Evolutionary conservation across 768 basidiomycete species (phyloP), one percentile per base, ranked within the genome.

Genomic region (Tephrocybe sp.): DNA sequence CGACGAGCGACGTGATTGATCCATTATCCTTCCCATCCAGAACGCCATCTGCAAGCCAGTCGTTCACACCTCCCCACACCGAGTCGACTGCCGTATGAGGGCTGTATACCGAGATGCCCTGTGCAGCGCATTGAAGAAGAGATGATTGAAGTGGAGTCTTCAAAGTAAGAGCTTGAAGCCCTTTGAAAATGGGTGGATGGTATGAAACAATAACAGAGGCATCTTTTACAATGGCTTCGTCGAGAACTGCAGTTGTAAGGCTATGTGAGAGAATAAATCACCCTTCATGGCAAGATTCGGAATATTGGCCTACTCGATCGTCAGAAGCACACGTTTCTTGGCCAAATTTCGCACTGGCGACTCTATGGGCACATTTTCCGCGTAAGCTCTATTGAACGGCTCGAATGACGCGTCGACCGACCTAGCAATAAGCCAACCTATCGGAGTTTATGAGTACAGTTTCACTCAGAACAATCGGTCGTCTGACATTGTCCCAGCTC

Each of bases 401-500:
- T n/a, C 4, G 30, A 45, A 20, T 57, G 12, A 40, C 23, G 48
- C 37, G 34, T 57, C 24, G 17, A 61, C 71, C 25, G 61, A 88
- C 89, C 89, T 65, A 91, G 71, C 51, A 91, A 69, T 28, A 90
- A 68, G 49, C 89, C 89, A 47, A 88, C 85, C 89, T 17, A 90
- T 60, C 14, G 14, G n/a, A 4, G 5, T 52, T 49, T 37, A 42
- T 57, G 53, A 57, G 49, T 55, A 26, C 18, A 32, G 21, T 38
- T 57, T 23, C 12, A 37, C 33, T 50, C 43, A 20, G 20, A 42
- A 18, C 14, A 57, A 43, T 49, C 42, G 12, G 40, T 45, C 48
- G 11, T 71, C 89, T 71, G 57, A 97, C 94, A 70, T 98, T 98
- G 63, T 98, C 95, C 93, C 95, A 98, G 55, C 79, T 82, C 58